Evolutionary conservation across 345 rosid species (phyloP).

Genomic region (Brassica rapa): DNA sequence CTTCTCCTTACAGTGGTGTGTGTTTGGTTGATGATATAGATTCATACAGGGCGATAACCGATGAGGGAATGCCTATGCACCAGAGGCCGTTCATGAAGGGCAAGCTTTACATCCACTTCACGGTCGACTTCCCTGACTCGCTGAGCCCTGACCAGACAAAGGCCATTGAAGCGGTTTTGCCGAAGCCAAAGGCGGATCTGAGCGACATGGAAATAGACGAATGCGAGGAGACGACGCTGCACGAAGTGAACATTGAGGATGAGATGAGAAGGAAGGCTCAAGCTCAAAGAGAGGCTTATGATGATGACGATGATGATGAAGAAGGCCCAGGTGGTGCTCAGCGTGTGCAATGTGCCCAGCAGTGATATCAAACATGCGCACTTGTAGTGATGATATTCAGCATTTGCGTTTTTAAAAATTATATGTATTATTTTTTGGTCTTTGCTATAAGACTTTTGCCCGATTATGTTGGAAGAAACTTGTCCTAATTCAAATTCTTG

Average conservation of each 20-base stretch:
- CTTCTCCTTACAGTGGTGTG: constrained; percentile 1
- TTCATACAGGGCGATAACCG: constrained; percentile 79
- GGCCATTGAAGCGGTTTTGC: constrained; percentile 68
- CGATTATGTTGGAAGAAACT: neutral
- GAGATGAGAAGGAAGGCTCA: constrained; percentile 1
- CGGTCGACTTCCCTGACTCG: constrained; percentile 78
- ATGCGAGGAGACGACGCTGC: neutral
- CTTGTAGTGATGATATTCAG: neutral
- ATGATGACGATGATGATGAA: neutral
- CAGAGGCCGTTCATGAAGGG: constrained; percentile 89
- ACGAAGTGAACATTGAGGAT: neutral
- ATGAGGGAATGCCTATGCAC: constrained; percentile 87
- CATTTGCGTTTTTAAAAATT: neutral
- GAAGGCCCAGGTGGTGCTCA: neutral
- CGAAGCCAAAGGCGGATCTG: constrained; percentile 23
- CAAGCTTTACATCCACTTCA: constrained; percentile 78
- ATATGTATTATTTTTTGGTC: neutral
- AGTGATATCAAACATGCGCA: neutral
- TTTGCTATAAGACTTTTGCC: neutral
- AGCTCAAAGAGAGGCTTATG: neutral
- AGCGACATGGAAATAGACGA: neutral
- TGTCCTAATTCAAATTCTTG: neutral
- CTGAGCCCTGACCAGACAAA: constrained; percentile 64
- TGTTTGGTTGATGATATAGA: constrained; percentile 44
- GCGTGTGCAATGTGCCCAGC: neutral